Evolutionary conservation across 2,329 filamentous ascomycete genomes (phyloP), one percentile per base, ranked within the genome.

Genomic region (Raffaelea albimanens): DNA sequence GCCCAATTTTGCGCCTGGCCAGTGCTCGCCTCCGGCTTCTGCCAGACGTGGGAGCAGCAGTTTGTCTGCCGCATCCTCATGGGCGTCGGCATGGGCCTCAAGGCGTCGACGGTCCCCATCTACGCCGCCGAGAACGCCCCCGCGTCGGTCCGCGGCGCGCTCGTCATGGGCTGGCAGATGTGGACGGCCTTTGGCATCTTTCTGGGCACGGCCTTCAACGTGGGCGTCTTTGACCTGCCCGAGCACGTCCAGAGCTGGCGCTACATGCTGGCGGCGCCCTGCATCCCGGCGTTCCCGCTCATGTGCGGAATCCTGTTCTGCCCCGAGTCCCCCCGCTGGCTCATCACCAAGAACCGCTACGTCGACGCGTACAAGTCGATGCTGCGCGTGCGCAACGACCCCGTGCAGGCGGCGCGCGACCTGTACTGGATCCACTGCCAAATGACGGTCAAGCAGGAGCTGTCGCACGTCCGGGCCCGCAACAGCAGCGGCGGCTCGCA

Each of bases 101-200:
- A 89, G 60, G 80, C 59, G 22, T 61, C 44, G 70, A 71, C 72
- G 42, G 83, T 87, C 2, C 86, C 86, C 0, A 81, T 90, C 23
- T 90, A 86, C 56, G 81, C 83, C 0, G 85, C 85, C 2, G 85
- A 90, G 62, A 85, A 79, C 47, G 76, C 81, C 0, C 85, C 85
- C 0, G 80, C 83, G 1, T 63, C 71, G 2, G 82, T 88, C 47
- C 78, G 85, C 59, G 84, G 85, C 53, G 85, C 83, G 8, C 70
- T 93, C 19, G 85, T 90, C 53, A 91, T 91, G 85, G 82, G 80
- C 52, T 91, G 86, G 85, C 83, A 53, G 33, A 58, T 78, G n/a
- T 78, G 71, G 46, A 53, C 49, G 7, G 51, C 51, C 64, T 84
- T 66, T 40, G 65, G 68, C 40, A 71, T 71, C 51, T 80, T 85